Evolutionary conservation across 306 rosid species (phyloP).

Genomic region (Benincasa hispida): DNA sequence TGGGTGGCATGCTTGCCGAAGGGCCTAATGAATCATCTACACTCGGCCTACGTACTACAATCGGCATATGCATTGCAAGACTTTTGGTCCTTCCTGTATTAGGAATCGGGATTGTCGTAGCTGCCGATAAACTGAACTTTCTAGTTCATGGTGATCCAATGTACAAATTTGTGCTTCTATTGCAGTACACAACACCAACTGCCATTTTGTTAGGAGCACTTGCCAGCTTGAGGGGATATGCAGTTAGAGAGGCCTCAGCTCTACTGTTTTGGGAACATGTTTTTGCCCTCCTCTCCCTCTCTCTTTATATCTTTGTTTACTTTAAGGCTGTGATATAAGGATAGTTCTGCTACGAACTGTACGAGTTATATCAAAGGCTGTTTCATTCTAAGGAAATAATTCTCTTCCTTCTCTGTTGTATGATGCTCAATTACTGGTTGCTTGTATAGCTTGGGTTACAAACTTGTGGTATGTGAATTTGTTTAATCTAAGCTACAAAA

Average conservation of each 20-base stretch:
- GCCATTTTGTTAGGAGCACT: constrained; percentile 87
- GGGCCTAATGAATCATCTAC: constrained; percentile 58
- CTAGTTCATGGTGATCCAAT: constrained; percentile 38
- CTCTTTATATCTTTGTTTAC: constrained; percentile 50
- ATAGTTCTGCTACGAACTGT: neutral
- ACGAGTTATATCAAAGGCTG: neutral
- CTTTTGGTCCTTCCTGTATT: constrained; percentile 68
- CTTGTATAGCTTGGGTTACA: neutral
- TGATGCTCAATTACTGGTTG: neutral
- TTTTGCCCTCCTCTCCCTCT: constrained; percentile 57
- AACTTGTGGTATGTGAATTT: neutral
- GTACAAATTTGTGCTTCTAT: constrained; percentile 57
- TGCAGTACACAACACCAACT: constrained; percentile 82
- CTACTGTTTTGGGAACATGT: constrained; percentile 82
- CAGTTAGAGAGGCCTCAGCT: constrained; percentile 78
- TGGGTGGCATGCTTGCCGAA: constrained; percentile 90
- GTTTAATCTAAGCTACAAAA: neutral
- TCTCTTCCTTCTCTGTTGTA: neutral
- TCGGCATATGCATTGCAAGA: constrained; percentile 69
- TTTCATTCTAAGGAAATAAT: neutral
- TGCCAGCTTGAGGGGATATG: constrained; percentile 78
- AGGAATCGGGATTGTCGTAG: constrained; percentile 51
- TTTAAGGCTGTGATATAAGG: constrained; percentile 17
- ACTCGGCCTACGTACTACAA: constrained; percentile 59
- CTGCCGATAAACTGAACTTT: constrained; percentile 40